Conservation (phyloP, 163 green algal species). For the Chloromonas sp. region DNA sequence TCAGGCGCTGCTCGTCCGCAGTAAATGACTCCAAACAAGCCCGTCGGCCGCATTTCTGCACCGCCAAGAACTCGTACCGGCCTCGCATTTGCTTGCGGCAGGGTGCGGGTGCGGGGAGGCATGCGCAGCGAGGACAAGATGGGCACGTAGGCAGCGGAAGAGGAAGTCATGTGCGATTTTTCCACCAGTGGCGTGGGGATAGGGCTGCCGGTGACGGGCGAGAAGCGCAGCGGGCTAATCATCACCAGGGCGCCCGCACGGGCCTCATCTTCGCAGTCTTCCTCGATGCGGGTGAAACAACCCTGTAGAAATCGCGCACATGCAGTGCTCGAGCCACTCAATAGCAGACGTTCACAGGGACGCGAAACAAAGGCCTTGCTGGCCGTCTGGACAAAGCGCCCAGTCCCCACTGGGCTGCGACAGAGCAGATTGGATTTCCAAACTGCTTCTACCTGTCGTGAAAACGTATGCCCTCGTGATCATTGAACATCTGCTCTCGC, state of each 20-base stretch:
- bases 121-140: neutral
- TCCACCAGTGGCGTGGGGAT: neutral
- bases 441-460: too few relatives aligned
- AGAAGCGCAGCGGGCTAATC: neutral
- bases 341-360: too few relatives aligned
- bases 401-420: too few relatives aligned
- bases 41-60: neutral
- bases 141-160: neutral
- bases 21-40: neutral
- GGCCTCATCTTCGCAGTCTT: neutral
- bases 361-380: too few relatives aligned
- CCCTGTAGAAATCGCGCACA: neutral
- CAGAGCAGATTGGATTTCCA: too few relatives aligned
- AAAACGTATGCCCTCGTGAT: too few relatives aligned
- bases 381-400: too few relatives aligned
- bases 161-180: neutral
- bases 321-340: too few relatives aligned
- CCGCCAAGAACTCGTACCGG: neutral
- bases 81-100: neutral
- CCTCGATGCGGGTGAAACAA: neutral
- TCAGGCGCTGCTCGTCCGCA: neutral
- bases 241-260: neutral
- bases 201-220: neutral
- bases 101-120: neutral
- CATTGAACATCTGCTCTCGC: too few relatives aligned